A percentile compares a stretch with the other conserved stretches of the same genome.
phyloP scores from a whole-genome alignment of 2,329 filamentous ascomycete species.

The Dothistroma pini region DNA sequence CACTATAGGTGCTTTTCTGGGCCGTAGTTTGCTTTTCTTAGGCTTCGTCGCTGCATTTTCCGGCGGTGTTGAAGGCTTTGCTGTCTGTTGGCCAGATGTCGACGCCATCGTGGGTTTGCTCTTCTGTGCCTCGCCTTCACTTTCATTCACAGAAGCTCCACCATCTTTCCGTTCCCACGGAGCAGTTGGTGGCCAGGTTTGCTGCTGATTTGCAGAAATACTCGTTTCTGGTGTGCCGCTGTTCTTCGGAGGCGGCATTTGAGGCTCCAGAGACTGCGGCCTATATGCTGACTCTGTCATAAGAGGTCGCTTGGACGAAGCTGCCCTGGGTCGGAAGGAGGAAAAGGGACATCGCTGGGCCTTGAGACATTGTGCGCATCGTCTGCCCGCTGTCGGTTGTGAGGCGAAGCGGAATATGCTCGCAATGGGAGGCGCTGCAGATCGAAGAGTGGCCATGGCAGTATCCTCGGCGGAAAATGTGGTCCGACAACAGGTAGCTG shows the following conservation, averaged over 20 bases:
- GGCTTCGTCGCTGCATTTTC: constrained; percentile 49
- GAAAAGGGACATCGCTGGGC: constrained; percentile 43
- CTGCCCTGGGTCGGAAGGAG: constrained; percentile 37
- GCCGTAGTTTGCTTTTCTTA: constrained; percentile 63
- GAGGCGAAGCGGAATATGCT: constrained; percentile 37
- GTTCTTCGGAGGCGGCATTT: constrained; percentile 57
- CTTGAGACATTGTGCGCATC: constrained; percentile 44
- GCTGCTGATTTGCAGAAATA: constrained; percentile 52
- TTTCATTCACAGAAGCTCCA: constrained; percentile 45
- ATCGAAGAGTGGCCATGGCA: constrained; percentile 31
- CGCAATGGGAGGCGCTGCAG: constrained; percentile 29
- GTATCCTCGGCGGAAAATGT: background rate
- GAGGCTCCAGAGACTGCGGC: constrained; percentile 55
- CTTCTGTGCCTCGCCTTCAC: constrained; percentile 66
- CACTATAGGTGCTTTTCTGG: constrained; percentile 88
- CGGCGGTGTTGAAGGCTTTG: constrained; percentile 30
- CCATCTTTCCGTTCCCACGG: constrained; percentile 40
- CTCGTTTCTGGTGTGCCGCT: constrained; percentile 58
- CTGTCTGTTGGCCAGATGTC: constrained; percentile 24
- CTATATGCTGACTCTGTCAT: constrained; percentile 64
- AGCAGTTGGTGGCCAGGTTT: constrained; percentile 48
- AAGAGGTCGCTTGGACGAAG: constrained; percentile 58
- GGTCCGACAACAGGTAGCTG: background rate
- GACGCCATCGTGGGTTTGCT: constrained; percentile 44
- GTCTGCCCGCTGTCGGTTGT: constrained; percentile 26